Base-by-base conservation (phyloP, 805 yeast species). In the Metschnikowia gruessii region DNA sequence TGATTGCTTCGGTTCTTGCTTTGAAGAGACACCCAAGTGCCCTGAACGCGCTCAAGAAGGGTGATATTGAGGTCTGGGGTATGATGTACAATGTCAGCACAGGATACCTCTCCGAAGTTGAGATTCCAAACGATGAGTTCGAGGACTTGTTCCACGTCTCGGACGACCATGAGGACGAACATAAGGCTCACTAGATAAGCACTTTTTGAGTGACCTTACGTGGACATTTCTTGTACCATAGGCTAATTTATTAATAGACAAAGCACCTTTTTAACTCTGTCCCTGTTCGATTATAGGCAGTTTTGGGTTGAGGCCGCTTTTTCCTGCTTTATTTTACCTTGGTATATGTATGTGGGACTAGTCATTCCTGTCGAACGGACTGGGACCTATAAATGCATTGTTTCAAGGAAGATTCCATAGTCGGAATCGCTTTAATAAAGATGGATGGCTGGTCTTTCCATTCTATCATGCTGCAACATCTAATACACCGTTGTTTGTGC, bases 121-220 rank as follows among this genome's bases (percentile, higher is more conserved):
- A 55, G 40, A 49, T 54, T 30, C 74, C 76, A 30, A 61, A 58
- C 42, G 77, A 72, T 56, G 76, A 71, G 55, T 68, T 66, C 46
- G 71, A 67, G 47, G 76, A 72, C 52, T 64, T 72, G 48, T 72
- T 54, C 48, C 74, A 68, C 49, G 66, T 69, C 31, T 57, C 55
- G 11, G 74, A 69, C 51, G 67, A 59, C 45, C 56, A 50, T 45
- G 62, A 50, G 24, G 65, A 57, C 16, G 64, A 58, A 24, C 50
- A 46, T 53, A 55, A 54, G 33, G 57, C 63, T 13, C 64, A 60
- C 46, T 60, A 49, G 46, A 8, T 22, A 18, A 10, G 6, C 7
- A 3, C 36, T 17, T 11, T 33, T 11, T 17, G 21, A 33, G 17
- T 30, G 31, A 4, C 17, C 36, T 26, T 7, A 10, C 5, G 13